Base-by-base conservation (phyloP, 1,139 yeast species). In the Wickerhamomyces sp. region DNA sequence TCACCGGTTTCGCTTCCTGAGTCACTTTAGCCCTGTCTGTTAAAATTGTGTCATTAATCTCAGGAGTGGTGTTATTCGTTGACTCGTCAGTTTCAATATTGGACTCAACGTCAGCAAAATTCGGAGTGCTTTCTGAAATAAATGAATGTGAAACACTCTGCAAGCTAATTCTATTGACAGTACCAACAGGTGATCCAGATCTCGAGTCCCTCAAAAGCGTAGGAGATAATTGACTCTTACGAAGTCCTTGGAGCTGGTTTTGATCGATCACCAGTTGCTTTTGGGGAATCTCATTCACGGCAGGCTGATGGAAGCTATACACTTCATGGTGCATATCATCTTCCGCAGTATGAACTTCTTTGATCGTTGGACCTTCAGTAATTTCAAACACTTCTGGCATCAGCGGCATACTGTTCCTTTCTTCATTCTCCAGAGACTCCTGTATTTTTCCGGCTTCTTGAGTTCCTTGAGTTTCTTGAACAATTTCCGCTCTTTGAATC, bases 91-190 rank as follows among this genome's bases (percentile, higher is more conserved):
- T 34, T 6, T 34, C 46, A 7, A 23, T 34, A 31, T 39, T 27
- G 14, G 34, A 34, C n/a, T 43, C 40, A 26, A 23, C 27, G n/a
- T 36, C 39, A 18, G 34, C 44, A 11, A 27, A 26, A 33, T 50
- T 47, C 10, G 58, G 53, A 1, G 60, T 55, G 27, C 58, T 56
- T 43, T 56, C 56, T 4, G 59, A 56, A 13, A 56, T 36, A 13
- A 57, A 45, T 2, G 59, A 55, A 2, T 40, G 38, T 27, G 55
- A 48, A 27, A 42, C 37, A 9, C 53, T 48, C 10, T 36, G 39
- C 13, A 47, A 13, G 26, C 51, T 48, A 18, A 41, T 31, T 10
- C 36, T 14, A 11, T 9, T n/a, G 6, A 27, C 38, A 15, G 15
- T 18, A 10, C 32, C 34, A n/a, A 39, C 41, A 33, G 34, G 23